A percentile compares a stretch with the other conserved stretches of the same genome.
phyloP scores from a whole-genome alignment of 2,329 filamentous ascomycete genomes.

The Knufia petricola region DNA sequence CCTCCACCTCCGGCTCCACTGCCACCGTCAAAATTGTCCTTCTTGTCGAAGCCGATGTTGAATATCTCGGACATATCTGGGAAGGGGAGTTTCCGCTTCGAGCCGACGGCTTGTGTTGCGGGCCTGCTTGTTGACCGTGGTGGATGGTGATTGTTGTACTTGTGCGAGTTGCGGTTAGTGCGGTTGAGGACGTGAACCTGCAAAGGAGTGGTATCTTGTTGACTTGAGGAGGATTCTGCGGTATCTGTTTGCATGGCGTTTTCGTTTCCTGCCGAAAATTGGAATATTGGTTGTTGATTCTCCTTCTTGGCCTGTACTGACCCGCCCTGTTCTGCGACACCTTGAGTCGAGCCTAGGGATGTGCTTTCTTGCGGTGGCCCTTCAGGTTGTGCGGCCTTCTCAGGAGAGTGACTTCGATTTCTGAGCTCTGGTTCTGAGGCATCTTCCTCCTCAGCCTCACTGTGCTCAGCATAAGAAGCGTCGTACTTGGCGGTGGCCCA shows the following conservation, averaged over 20 bases:
- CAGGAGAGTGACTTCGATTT: slow-evolving; percentile 16
- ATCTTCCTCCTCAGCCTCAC: slow-evolving; percentile 37
- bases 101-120: slow-evolving; percentile 32
- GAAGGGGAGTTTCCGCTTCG: slow-evolving; percentile 39
- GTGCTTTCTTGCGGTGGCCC: slow-evolving; percentile 11
- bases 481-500: slow-evolving; percentile 46
- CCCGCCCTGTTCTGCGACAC: not conserved
- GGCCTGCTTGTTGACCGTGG: slow-evolving; percentile 31
- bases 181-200: slow-evolving; percentile 36
- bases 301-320: too few relatives aligned
- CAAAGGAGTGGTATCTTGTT: slow-evolving; percentile 27
- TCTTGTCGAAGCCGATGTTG: slow-evolving; percentile 31
- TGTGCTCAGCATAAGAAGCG: slow-evolving; percentile 26
- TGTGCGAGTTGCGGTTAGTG: slow-evolving; percentile 31
- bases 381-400: slow-evolving; percentile 28
- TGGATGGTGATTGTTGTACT: slow-evolving; percentile 32
- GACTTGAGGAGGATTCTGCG: slow-evolving; percentile 22
- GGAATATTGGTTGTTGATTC: slow-evolving; percentile 15
- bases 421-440: slow-evolving; percentile 27
- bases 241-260: slow-evolving; percentile 37
- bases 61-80: slow-evolving; percentile 43
- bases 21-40: slow-evolving; percentile 35
- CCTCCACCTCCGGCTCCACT: slow-evolving; percentile 33
- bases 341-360: not conserved
- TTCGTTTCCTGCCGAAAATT: slow-evolving; percentile 12